These are phyloP conservation scores for Diutina mesorugosa DNA, from an alignment of 1,139 yeast species.

Conservation along the genomic window DNA sequence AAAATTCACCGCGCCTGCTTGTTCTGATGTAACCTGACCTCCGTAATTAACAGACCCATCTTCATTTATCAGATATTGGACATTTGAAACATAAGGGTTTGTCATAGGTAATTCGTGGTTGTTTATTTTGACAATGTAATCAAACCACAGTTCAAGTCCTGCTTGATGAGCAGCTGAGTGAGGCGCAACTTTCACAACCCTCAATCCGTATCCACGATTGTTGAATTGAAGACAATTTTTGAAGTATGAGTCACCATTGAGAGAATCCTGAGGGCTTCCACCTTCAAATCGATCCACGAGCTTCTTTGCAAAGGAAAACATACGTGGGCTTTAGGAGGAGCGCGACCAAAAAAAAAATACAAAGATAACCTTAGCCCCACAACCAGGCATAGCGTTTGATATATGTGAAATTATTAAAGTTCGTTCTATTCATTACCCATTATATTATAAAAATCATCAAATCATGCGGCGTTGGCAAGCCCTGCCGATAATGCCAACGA, in stretches of 20 bases:
- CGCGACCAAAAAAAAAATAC: not conserved
- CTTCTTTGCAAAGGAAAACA: conserved; percentile 86
- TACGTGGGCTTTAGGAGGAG: conserved; percentile 10
- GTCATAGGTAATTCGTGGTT: conserved; percentile 57
- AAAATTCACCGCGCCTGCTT: conserved; percentile 23
- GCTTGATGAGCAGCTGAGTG: conserved; percentile 23
- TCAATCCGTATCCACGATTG: conserved; percentile 30
- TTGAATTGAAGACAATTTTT: conserved; percentile 26
- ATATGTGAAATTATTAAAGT: not conserved
- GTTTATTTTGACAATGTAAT: conserved; percentile 67
- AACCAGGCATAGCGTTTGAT: not conserved
- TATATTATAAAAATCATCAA: not conserved
- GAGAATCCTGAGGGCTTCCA: conserved; percentile 9
- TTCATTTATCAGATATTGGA: conserved; percentile 24
- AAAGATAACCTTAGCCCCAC: not conserved
- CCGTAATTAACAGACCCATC: conserved; percentile 33
- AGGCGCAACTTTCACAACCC: conserved; percentile 28
- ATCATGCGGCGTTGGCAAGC: not conserved
- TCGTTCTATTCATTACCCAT: not conserved
- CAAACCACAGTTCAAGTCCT: conserved; percentile 73
- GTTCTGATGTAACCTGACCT: conserved; percentile 20
- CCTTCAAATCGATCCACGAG: conserved; percentile 65
- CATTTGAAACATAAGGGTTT: conserved; percentile 19
- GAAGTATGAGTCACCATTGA: conserved; percentile 39
- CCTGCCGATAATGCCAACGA: conserved; percentile 42